phyloP scores from a whole-genome alignment of 2,329 filamentous ascomycete species.

The Penicillium vulpinum region DNA sequence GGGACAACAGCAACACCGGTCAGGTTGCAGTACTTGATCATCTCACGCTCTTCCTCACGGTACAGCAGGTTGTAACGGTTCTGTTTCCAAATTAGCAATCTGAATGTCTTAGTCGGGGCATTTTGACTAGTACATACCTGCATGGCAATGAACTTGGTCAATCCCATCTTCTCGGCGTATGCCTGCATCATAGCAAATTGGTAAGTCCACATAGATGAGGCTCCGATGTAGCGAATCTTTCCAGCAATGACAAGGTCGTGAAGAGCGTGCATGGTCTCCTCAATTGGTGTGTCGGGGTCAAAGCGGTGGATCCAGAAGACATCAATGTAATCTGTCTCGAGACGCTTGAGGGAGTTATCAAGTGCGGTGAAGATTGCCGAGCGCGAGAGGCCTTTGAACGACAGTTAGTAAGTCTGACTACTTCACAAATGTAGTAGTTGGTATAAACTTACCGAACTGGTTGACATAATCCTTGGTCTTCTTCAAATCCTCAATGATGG shows the following conservation, averaged over 20 bases:
- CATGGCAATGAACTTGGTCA: constrained; percentile 63
- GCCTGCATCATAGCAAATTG: constrained; percentile 50
- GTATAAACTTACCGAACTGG: neutral
- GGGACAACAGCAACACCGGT: constrained; percentile 8
- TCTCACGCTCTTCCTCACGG: constrained; percentile 17
- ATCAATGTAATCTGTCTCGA: constrained; percentile 54
- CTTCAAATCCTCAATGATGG: neutral
- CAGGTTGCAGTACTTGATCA: constrained; percentile 8
- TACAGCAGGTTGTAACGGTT: constrained; percentile 10
- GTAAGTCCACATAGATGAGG: constrained; percentile 34
- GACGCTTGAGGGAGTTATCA: constrained; percentile 51
- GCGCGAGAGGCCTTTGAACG: constrained; percentile 51
- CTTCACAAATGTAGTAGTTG: neutral
- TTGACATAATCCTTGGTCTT: neutral
- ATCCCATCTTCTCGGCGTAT: constrained; percentile 56
- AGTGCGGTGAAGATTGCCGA: constrained; percentile 64
- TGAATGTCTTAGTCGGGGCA: constrained; percentile 9
- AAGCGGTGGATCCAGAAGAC: constrained; percentile 54
- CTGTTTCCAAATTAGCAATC: neutral
- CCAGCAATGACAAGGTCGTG: constrained; percentile 41
- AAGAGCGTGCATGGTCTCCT: constrained; percentile 53
- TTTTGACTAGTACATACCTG: constrained; percentile 37
- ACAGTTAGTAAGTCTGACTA: neutral
- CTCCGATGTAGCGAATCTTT: constrained; percentile 38
- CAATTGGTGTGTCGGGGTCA: constrained; percentile 47